Evolutionary conservation across 2,329 filamentous ascomycete genomes (phyloP), one percentile per base, ranked within the genome.

Genomic region (Dothideomycetes sp.): DNA sequence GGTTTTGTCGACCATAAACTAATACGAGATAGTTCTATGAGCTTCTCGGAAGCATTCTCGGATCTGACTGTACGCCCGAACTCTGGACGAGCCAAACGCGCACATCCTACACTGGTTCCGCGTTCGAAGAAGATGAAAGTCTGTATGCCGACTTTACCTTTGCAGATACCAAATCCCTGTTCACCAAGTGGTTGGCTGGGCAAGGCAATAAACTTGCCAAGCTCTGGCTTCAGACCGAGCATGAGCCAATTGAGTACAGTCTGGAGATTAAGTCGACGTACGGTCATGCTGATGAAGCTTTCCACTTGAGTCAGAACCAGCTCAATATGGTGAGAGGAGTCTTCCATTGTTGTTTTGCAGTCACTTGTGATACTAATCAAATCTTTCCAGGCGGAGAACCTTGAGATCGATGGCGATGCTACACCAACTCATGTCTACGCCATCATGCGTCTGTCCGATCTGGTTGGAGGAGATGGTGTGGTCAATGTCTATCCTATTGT

Each of bases 181-280:
- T 46, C 12, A 42, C 42, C 4, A 19, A 34, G 3, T 43, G 41
- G 39, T 44, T 48, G 14, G 30, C 19, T 10, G 31, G 39, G 7
- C 8, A 22, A 2, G 40, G 40, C 9, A 31, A 33, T 24, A 10
- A 27, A 2, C 31, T 33, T 14, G 29, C 38, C 17, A 16, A 33
- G 18, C 22, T 32, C 9, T 46, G 39, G 34, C 18, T 31, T 11
- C 31, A 41, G 16, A 30, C 37, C 9, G 30, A 22, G 15, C 9
- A 10, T 3, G 16, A 34, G 7, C 19, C 37, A 9, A 35, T 49
- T 40, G 47, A 43, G 2, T 49, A 45, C 36, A 40, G 36, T 22
- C 36, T 47, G 14, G 47, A 49, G 22, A 40, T 45, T 30, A 45
- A 49, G 29, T 15, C 45, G n/a, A 46, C 44, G 9, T 38, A 33